Evolutionary conservation across 2,329 filamentous ascomycete species (phyloP).

Genomic region (Sporothrix curviconia): DNA sequence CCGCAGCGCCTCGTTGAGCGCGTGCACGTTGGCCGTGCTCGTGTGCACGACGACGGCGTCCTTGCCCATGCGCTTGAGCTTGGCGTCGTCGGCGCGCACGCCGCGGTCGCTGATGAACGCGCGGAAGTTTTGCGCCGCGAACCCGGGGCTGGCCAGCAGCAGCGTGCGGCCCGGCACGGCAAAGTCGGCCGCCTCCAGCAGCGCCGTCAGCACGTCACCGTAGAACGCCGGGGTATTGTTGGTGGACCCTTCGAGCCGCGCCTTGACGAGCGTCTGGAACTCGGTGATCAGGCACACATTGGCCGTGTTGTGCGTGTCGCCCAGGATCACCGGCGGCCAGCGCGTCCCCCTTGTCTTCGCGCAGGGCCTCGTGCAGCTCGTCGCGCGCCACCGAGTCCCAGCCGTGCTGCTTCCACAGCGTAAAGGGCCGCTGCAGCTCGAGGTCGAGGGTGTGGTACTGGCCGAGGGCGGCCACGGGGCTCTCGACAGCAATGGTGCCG

Average conservation of each 20-base stretch:
- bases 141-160: conserved; percentile 82
- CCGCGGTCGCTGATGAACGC: conserved; percentile 62
- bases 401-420: conserved; percentile 72
- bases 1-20: conserved; percentile 78
- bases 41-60: conserved; percentile 71
- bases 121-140: conserved; percentile 74
- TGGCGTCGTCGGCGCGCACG: conserved; percentile 56
- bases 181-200: conserved; percentile 74
- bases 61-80: conserved; percentile 55
- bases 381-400: conserved; percentile 88
- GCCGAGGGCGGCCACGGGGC: conserved; percentile 45
- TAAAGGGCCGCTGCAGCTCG: conserved; percentile 81
- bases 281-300: conserved; percentile 80
- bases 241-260: conserved; percentile 59
- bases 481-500: conserved; percentile 48
- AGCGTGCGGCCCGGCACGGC: conserved; percentile 61
- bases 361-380: conserved; percentile 70
- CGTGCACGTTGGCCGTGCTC: conserved; percentile 79
- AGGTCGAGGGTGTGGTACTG: conserved; percentile 65
- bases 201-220: conserved; percentile 65
- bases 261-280: conserved; percentile 69
- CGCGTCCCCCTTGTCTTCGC: conserved; percentile 71
- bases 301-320: conserved; percentile 63
- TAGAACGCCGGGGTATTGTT: conserved; percentile 74
- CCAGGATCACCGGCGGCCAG: conserved; percentile 89